Evolutionary conservation across 2,329 filamentous ascomycete species (phyloP).

Genomic region (Colletotrichum shisoi): DNA sequence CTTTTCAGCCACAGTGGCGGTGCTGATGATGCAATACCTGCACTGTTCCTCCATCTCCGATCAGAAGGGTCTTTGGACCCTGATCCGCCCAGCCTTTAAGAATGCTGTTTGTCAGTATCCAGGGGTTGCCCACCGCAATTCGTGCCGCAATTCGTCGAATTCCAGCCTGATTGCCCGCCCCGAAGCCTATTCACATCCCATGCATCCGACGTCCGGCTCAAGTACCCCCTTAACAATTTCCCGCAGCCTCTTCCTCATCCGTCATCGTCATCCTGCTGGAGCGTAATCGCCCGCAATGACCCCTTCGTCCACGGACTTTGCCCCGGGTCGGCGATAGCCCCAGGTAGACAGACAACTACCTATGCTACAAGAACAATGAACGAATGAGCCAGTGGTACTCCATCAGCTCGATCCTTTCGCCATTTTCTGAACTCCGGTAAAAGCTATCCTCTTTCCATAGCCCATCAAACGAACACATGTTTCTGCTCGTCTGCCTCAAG

Average conservation of each 20-base stretch:
- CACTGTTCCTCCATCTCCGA: conserved; percentile 20
- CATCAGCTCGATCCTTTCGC: not conserved
- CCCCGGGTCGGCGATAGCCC: conserved; percentile 5
- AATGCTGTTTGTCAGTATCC: conserved; percentile 8
- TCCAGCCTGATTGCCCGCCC: conserved; percentile 19
- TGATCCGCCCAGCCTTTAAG: conserved; percentile 16
- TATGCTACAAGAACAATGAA: not conserved
- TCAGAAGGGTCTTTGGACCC: conserved; percentile 32
- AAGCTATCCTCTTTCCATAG: not conserved
- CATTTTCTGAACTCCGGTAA: not conserved
- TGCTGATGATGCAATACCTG: conserved; percentile 40
- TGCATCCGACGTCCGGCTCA: not conserved
- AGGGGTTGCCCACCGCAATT: conserved; percentile 10
- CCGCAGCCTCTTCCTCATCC: conserved; percentile 23
- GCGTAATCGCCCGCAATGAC: not conserved
- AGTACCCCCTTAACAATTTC: conserved; percentile 34
- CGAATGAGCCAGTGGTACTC: not conserved
- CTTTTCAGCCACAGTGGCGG: conserved; percentile 41
- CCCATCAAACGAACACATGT: conserved; percentile 5
- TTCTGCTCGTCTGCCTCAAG: conserved; percentile 11
- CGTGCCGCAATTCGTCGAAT: not conserved
- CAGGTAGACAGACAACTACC: too few species aligned
- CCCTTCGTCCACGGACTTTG: conserved; percentile 5
- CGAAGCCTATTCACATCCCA: conserved; percentile 22
- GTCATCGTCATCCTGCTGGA: conserved; percentile 22